Evolutionary conservation across 2,329 filamentous ascomycete genomes (phyloP).

Genomic region (Colletotrichum sidae): DNA sequence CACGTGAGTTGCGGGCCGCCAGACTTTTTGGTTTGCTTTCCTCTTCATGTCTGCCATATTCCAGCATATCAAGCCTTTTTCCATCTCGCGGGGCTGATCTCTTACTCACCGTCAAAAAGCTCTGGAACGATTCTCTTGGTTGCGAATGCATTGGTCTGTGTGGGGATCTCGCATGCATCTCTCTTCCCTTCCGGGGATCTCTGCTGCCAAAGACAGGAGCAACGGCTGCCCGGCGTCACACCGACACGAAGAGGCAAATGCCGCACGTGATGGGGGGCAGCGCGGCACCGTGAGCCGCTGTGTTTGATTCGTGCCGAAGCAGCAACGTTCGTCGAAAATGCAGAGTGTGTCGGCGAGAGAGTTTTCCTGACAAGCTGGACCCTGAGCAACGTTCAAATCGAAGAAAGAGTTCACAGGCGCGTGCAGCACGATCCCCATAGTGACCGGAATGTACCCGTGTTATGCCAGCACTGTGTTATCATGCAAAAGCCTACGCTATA

Average conservation of each 20-base stretch:
- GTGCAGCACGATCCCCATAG: conserved; percentile 4
- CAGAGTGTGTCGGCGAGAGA: neutral
- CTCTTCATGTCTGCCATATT: neutral
- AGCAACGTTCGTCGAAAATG: neutral
- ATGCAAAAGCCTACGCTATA: conserved; percentile 1
- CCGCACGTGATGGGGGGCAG: too few relatives aligned
- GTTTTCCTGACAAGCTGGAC: neutral
- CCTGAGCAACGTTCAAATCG: conserved; percentile 4
- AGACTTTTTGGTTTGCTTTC: neutral
- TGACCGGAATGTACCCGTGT: conserved; percentile 11
- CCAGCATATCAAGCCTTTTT: neutral
- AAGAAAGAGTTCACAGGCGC: neutral
- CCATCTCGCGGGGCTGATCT: neutral
- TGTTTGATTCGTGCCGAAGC: conserved; percentile 24
- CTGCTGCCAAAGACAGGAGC: neutral
- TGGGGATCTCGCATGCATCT: neutral
- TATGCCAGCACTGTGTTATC: conserved; percentile 11
- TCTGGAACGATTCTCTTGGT: conserved; percentile 10
- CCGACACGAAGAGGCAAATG: too few relatives aligned
- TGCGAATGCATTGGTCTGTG: too few relatives aligned
- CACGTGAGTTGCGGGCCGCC: too few relatives aligned
- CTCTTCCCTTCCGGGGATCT: neutral
- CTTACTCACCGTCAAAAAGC: neutral
- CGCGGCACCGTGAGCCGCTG: too few relatives aligned
- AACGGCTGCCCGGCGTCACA: too few relatives aligned